Conservation (phyloP, 192 early-diverging fungal species). For the Gaertneriomyces semiglobifer region DNA sequence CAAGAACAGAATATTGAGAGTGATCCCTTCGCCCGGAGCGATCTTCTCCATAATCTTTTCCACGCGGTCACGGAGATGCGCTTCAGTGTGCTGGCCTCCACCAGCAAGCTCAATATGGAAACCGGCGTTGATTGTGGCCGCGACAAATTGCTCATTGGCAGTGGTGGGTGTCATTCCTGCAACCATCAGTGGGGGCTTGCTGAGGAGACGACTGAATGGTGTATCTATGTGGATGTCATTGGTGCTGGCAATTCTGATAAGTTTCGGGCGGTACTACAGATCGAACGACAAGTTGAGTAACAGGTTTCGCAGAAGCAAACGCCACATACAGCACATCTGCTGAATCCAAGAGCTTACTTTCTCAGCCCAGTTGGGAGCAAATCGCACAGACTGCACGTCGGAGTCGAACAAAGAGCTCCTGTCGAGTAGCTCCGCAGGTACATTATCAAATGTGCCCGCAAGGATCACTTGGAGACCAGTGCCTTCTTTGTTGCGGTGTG, state of each 20-base stretch:
- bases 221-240: conserved; percentile 81
- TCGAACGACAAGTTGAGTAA: background rate
- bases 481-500: conserved; percentile 84
- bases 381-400: conserved; percentile 66
- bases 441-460: conserved; percentile 63
- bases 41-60: conserved; percentile 67
- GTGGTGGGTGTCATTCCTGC: conserved; percentile 94
- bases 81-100: conserved; percentile 81
- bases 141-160: conserved; percentile 70
- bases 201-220: conserved; percentile 76
- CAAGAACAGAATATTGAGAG: conserved; percentile 86
- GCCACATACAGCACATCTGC: too few species aligned
- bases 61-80: conserved; percentile 65
- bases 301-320: background rate
- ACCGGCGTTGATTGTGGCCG: conserved; percentile 83
- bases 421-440: conserved; percentile 61
- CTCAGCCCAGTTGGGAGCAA: conserved; percentile 80
- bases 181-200: conserved; percentile 90
- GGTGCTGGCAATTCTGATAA: conserved; percentile 66
- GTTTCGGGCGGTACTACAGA: conserved; percentile 67
- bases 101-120: conserved; percentile 89
- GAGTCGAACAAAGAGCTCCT: conserved; percentile 76
- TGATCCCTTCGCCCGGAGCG: conserved; percentile 80
- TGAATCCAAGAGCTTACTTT: conserved; percentile 23
- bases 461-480: conserved; percentile 72